A percentile compares a stretch with the other conserved stretches of the same genome.
Evolutionary conservation across 2,329 filamentous ascomycete genomes (phyloP).

Genomic region (Hypoxylon sp.): DNA sequence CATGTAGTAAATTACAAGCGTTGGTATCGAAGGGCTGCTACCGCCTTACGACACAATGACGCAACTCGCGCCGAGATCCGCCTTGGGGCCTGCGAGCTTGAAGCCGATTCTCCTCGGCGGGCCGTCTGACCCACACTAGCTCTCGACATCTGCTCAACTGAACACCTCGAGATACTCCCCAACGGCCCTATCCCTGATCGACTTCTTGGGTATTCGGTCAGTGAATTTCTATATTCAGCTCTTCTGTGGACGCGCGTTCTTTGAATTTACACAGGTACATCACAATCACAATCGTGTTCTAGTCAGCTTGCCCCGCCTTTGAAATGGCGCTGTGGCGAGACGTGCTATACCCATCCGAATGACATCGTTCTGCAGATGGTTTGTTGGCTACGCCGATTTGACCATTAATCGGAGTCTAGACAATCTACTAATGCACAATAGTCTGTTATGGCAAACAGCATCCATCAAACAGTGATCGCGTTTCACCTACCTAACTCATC

Average conservation of each 20-base stretch:
- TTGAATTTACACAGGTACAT: constrained; percentile 1
- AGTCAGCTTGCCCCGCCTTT: not conserved
- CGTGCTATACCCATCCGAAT: constrained; percentile 1
- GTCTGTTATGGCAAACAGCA: not conserved
- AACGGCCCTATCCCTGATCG: constrained; percentile 20
- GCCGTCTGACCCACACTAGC: constrained; percentile 41
- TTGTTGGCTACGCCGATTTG: not conserved
- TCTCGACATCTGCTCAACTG: constrained; percentile 11
- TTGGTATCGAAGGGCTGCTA: constrained; percentile 6
- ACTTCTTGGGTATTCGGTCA: constrained; percentile 8
- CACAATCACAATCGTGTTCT: not conserved
- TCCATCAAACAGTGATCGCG: constrained; percentile 3
- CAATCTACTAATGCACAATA: not conserved
- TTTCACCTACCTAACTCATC: not conserved
- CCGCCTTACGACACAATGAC: constrained; percentile 30
- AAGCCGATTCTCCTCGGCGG: constrained; percentile 45
- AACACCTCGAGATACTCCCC: constrained; percentile 11
- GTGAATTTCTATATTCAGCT: constrained; percentile 2
- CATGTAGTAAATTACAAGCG: constrained; percentile 10
- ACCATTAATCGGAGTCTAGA: constrained; percentile 1
- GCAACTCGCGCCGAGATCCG: constrained; percentile 42
- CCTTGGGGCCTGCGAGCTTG: constrained; percentile 23
- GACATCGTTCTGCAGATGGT: not conserved
- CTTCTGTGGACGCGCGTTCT: constrained; percentile 1
- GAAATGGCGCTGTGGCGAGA: constrained; percentile 1